Conservation (phyloP, 2,329 filamentous ascomycete genomes). For the Penicillium concentricum region DNA sequence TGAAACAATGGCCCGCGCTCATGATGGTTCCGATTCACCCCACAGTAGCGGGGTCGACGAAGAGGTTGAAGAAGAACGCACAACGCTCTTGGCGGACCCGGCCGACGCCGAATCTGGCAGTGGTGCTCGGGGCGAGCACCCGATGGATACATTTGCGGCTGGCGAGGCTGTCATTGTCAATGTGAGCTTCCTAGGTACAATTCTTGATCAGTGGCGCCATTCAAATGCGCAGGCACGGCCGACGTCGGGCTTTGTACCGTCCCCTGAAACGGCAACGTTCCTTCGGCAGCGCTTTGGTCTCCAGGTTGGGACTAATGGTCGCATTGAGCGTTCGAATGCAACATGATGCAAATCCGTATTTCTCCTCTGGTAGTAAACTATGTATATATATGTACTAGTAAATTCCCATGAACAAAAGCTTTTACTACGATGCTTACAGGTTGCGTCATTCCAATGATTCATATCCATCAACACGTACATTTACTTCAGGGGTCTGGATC, state of each 20-base stretch:
- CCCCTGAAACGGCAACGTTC: slow-evolving; percentile 37
- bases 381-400: not conserved
- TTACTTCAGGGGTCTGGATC: no score
- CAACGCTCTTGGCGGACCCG: slow-evolving; percentile 36
- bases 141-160: slow-evolving; percentile 39
- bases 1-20: slow-evolving; percentile 39
- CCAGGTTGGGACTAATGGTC: slow-evolving; percentile 36
- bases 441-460: no score
- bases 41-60: slow-evolving; percentile 14
- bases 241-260: slow-evolving; percentile 28
- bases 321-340: slow-evolving; percentile 30
- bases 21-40: slow-evolving; percentile 35
- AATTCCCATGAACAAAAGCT: not conserved
- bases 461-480: not conserved
- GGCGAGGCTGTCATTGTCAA: slow-evolving; percentile 41
- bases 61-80: slow-evolving; percentile 29
- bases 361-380: not conserved
- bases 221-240: slow-evolving; percentile 23
- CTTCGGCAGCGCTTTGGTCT: slow-evolving; percentile 40
- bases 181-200: slow-evolving; percentile 34
- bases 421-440: not conserved
- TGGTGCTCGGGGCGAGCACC: slow-evolving; percentile 30
- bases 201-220: slow-evolving; percentile 43
- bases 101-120: slow-evolving; percentile 22
- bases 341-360: slow-evolving; percentile 4